Evolutionary conservation across 768 basidiomycete genomes (phyloP), one percentile per base, ranked within the genome.

Genomic region (Pisolithus microcarpus): DNA sequence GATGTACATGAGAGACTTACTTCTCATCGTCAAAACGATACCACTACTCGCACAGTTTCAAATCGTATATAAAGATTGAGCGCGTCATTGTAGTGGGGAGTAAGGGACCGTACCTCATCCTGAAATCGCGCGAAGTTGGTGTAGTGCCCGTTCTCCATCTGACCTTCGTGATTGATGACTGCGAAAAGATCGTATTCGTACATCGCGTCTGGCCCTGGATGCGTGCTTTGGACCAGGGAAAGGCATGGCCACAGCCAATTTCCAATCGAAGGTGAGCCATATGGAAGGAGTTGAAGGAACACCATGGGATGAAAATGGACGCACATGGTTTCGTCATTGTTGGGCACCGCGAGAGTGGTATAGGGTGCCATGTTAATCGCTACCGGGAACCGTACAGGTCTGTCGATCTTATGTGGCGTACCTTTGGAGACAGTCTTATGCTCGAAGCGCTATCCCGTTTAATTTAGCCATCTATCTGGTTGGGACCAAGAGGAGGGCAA

Each of bases 11-110:
- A 1, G 48, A 52, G 34, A 64, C 81, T 64, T 59, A 90, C 87
- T 90, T 95, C 60, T 94, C 92, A 62, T 96, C 93, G 65, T 96
- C 92, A 66, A 91, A 92, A 21, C 84, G 84, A 69, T 88, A 95
- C 91, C 91, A 97, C 84, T 94, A 31, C 26, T 44, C 43, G 42
- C 64, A 39, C 45, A 46, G 36, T 7, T 26, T 6, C 28, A 46
- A 50, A 38, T 21, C 49, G 40, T 28, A 38, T 16, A 28, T 48
- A 18, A 46, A 15, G 26, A 52, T 19, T 46, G 36, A 19, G 8
- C 15, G 16, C 4, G 42, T 7, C 21, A n/a, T n/a, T n/a, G n/a
- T n/a, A n/a, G n/a, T n/a, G n/a, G n/a, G 31, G 3, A 30, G 30
- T 30, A 30, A 30, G 36, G 21, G n/a, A 24, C 71, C 85, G 53